Evolutionary conservation across 768 basidiomycete genomes (phyloP), one percentile per base, ranked within the genome.

Genomic region (Sporobolomyces phaffii): DNA sequence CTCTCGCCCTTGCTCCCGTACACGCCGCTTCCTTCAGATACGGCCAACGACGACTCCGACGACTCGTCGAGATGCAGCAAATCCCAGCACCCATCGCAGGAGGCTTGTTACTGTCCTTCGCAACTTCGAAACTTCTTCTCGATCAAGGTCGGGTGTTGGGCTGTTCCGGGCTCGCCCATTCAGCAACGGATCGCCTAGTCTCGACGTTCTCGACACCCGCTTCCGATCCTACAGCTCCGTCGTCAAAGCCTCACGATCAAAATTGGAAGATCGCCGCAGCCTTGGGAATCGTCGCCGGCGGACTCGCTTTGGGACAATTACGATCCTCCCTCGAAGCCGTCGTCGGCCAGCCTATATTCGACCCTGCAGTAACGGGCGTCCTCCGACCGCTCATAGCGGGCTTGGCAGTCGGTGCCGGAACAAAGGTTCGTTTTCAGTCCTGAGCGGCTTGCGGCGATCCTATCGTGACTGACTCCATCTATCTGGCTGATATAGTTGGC

Each of bases 131-230:
- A 0, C 69, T 78, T 22, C 75, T 78, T n/a, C 44, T 68, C n/a
- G 56, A 64, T 40, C 73, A 74, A 20, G 78, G 78, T 3, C 65
- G 76, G 17, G 70, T 78, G 22, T 67, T 79, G 10, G 78, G 78
- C n/a, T 73, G 76, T 18, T 75, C 74, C 8, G 77, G 77, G 2
- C 73, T 78, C n/a, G 43, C 77, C 20, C 72, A 76, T 60, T 72
- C 74, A 0, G 62, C 72, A 3, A 17, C 77, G 26, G 14, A 20
- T 0, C 3, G 26, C 26, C 11, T 58, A 54, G 43, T 51, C 24
- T 9, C 20, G 0, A 36, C 40, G 18, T 7, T 20, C 26, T 17
- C 52, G 28, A 15, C 36, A 51, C n/a, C 34, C 26, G 2, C 40
- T 6, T 44, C 40, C 5, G 31, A 40, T 13, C 3, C 34, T 14